Percentiles rank a stretch among this genome's conserved stretches.
Evolutionary conservation across 108 stramenopile species (phyloP).

Genomic region (Craspedostauros australis): DNA sequence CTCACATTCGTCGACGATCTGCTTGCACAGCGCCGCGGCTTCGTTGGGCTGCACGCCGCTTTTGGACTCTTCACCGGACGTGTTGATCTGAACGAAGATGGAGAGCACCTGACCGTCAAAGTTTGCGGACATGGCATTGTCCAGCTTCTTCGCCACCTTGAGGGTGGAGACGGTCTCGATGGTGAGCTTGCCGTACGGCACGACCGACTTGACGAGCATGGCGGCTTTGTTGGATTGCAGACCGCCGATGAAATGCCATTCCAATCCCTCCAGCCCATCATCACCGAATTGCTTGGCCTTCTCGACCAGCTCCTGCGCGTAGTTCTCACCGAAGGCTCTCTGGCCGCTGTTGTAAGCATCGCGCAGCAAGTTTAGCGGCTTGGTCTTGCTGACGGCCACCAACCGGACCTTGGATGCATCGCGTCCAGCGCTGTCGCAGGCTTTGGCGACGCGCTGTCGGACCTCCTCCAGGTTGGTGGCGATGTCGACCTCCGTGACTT

Average conservation of each 20-base stretch:
- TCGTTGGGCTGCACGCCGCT: slow-evolving; percentile 75
- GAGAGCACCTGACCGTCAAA: slow-evolving; percentile 36
- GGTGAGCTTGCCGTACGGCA: slow-evolving; percentile 29
- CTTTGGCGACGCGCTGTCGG: slow-evolving; percentile 10
- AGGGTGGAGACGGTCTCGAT: slow-evolving; percentile 88
- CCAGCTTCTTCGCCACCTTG: slow-evolving; percentile 92
- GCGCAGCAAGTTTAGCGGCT: slow-evolving; percentile 76
- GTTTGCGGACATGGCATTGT: slow-evolving; percentile 54
- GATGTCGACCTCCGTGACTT: too few relatives aligned
- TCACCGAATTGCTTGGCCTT: slow-evolving; percentile 77
- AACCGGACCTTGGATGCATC: slow-evolving; percentile 39
- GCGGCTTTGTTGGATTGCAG: slow-evolving; percentile 96
- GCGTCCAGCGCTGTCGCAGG: slow-evolving; percentile 17
- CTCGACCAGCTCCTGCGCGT: slow-evolving; percentile 96
- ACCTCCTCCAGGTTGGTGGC: slow-evolving; percentile 21
- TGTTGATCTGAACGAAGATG: slow-evolving; percentile 93
- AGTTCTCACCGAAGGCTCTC: slow-evolving; percentile 97
- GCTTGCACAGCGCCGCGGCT: slow-evolving; percentile 38
- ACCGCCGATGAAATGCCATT: slow-evolving; percentile 96
- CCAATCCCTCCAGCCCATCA: slow-evolving; percentile 38
- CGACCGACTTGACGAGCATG: slow-evolving; percentile 63
- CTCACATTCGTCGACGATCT: slow-evolving; percentile 67
- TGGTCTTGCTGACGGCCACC: slow-evolving; percentile 94
- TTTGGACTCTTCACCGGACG: slow-evolving; percentile 94
- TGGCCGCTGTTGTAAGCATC: slow-evolving; percentile 89